A percentile compares a stretch with the other conserved stretches of the same genome.
phyloP scores from a whole-genome alignment of 805 yeast genomes.

The Yarrowia porcina region DNA sequence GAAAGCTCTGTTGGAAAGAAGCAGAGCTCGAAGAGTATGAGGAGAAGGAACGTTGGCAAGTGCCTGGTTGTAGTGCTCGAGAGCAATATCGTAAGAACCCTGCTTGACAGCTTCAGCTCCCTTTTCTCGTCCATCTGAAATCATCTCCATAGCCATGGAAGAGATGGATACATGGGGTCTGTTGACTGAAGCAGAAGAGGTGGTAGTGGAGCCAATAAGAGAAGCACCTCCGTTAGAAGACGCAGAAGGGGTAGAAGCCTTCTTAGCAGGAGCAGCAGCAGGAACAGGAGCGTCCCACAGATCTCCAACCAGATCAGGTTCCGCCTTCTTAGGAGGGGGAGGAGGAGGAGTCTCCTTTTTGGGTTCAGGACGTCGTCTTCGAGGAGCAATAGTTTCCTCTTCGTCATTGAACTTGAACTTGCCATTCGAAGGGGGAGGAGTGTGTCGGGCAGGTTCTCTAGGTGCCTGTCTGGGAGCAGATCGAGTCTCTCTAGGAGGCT shows the following conservation, averaged over 20 bases:
- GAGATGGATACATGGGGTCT: constrained; percentile 34
- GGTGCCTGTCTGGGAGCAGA: neutral
- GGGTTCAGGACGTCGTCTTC: constrained; percentile 14
- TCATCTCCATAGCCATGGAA: constrained; percentile 37
- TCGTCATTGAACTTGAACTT: constrained; percentile 16
- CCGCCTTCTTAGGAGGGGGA: no score
- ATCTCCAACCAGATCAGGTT: neutral
- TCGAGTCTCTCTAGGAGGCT: neutral
- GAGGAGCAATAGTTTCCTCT: constrained; percentile 5
- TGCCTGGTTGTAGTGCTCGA: constrained; percentile 55
- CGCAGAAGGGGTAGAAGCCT: neutral
- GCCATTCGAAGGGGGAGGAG: neutral
- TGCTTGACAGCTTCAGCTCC: constrained; percentile 65
- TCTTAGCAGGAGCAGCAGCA: neutral
- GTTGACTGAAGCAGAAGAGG: constrained; percentile 26
- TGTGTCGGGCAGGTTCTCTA: neutral
- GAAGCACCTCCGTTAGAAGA: neutral
- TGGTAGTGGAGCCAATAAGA: constrained; percentile 24
- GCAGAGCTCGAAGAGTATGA: constrained; percentile 65
- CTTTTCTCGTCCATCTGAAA: constrained; percentile 36
- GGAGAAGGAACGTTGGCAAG: constrained; percentile 55
- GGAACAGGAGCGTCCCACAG: constrained; percentile 24
- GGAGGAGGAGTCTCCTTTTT: neutral
- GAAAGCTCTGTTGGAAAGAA: constrained; percentile 72
- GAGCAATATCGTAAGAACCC: constrained; percentile 79